phyloP scores from a whole-genome alignment of 345 rosid genomes.

The Brassica juncea region DNA sequence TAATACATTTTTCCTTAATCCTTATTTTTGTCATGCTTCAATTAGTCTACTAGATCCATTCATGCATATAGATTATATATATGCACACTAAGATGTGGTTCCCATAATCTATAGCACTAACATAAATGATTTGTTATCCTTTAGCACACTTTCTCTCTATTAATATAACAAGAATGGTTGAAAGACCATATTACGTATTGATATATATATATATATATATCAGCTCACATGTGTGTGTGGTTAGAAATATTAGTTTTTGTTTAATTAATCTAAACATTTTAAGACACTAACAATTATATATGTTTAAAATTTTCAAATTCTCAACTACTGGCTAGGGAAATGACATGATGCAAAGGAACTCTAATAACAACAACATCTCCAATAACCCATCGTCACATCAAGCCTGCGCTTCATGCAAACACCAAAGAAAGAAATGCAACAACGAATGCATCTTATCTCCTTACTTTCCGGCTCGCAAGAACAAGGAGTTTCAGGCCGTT shows the following conservation, averaged over 20 bases:
- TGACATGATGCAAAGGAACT: slow-evolving; percentile 40
- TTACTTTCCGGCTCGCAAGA: slow-evolving; percentile 41
- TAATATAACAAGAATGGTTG: background rate
- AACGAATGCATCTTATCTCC: slow-evolving; percentile 41
- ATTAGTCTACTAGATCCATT: background rate
- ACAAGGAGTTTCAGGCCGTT: slow-evolving; percentile 44
- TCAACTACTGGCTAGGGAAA: slow-evolving; percentile 18
- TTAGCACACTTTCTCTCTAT: background rate
- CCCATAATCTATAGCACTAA: background rate
- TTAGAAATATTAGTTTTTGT: background rate
- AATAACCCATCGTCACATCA: slow-evolving; percentile 38
- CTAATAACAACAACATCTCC: background rate
- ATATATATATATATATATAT: background rate
- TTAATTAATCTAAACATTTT: background rate
- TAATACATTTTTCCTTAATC: background rate
- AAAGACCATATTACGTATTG: background rate
- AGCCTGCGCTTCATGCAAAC: slow-evolving; percentile 49
- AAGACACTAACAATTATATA: background rate
- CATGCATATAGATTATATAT: background rate
- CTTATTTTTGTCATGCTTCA: slow-evolving; percentile 1
- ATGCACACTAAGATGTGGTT: slow-evolving; percentile 1
- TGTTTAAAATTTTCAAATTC: background rate
- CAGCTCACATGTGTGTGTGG: background rate
- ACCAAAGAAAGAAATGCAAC: slow-evolving; percentile 45
- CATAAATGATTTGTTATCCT: background rate